These are phyloP conservation scores for Irpex sp. DNA, from an alignment of 1,284 basidiomycete species.

Conservation along the genomic window DNA sequence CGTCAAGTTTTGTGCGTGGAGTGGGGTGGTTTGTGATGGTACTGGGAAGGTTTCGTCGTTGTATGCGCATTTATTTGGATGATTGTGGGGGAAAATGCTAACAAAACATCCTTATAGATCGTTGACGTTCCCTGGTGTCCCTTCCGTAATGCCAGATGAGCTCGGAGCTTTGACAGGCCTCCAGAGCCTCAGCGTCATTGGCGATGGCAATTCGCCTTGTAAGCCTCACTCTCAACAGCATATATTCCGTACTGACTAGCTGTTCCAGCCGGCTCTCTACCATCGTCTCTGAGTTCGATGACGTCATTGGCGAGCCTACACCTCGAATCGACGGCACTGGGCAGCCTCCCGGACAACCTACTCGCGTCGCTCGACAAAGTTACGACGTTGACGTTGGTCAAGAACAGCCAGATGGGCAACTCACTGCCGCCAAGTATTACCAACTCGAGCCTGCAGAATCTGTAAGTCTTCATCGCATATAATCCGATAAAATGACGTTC, in stretches of 20 bases:
- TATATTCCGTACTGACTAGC: conserved; percentile 1
- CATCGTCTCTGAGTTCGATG: conserved; percentile 45
- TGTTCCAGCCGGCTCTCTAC: conserved; percentile 48
- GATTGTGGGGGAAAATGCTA: conserved; percentile 5
- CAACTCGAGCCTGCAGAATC: conserved; percentile 42
- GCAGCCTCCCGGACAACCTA: conserved; percentile 43
- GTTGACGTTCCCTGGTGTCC: conserved; percentile 56
- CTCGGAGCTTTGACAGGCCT: conserved; percentile 50
- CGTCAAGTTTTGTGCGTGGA: conserved; percentile 56
- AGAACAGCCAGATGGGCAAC: conserved; percentile 54
- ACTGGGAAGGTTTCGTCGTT: conserved; percentile 50
- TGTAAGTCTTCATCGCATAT: conserved; percentile 40
- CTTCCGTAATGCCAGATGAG: conserved; percentile 51
- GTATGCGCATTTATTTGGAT: conserved; percentile 39
- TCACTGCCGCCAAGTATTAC: conserved; percentile 46
- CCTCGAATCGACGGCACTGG: conserved; percentile 54
- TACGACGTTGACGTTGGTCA: conserved; percentile 49
- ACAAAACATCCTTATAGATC: conserved; percentile 35
- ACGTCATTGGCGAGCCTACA: conserved; percentile 48
- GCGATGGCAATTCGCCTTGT: conserved; percentile 52
- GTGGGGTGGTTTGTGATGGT: conserved; percentile 52
- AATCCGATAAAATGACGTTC: neutral
- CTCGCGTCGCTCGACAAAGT: conserved; percentile 44
- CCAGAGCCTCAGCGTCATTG: conserved; percentile 48
- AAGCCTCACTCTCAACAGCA: conserved; percentile 11